Conservation (phyloP, 2,329 filamentous ascomycete genomes). For the Verticillium nubilum region DNA sequence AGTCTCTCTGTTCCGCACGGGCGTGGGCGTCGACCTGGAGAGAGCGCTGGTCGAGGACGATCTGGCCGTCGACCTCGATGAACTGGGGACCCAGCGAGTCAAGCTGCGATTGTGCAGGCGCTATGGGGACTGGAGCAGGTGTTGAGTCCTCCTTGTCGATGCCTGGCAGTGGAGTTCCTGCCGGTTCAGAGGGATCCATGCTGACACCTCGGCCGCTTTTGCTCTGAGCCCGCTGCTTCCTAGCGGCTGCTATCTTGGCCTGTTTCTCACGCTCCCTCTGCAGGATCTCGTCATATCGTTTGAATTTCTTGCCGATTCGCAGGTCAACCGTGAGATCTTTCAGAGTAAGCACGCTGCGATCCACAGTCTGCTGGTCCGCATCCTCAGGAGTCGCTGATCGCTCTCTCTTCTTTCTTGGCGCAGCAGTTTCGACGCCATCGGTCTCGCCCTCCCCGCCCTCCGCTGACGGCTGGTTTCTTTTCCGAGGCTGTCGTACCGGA, state of each 20-base stretch:
- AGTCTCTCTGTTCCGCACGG: slow-evolving; percentile 42
- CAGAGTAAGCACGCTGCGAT: slow-evolving; percentile 64
- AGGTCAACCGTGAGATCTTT: slow-evolving; percentile 65
- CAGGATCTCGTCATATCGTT: slow-evolving; percentile 66
- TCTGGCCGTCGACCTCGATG: slow-evolving; percentile 64
- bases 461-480: slow-evolving; percentile 6
- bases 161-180: background rate
- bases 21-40: slow-evolving; percentile 65
- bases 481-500: slow-evolving; percentile 8
- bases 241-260: slow-evolving; percentile 14
- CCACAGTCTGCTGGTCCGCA: slow-evolving; percentile 57
- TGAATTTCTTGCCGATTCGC: slow-evolving; percentile 68
- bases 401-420: slow-evolving; percentile 21
- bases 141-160: background rate
- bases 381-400: slow-evolving; percentile 57
- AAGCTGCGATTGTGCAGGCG: slow-evolving; percentile 1
- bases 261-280: slow-evolving; percentile 52
- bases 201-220: background rate
- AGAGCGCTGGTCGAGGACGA: slow-evolving; percentile 65
- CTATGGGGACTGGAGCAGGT: slow-evolving; percentile 1
- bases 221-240: slow-evolving; percentile 5
- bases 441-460: slow-evolving; percentile 9
- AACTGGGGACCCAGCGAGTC: slow-evolving; percentile 44
- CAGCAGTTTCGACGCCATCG: background rate
- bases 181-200: background rate